Evolutionary conservation across 768 basidiomycete genomes (phyloP).

Genomic region (Austroboletus festivus): DNA sequence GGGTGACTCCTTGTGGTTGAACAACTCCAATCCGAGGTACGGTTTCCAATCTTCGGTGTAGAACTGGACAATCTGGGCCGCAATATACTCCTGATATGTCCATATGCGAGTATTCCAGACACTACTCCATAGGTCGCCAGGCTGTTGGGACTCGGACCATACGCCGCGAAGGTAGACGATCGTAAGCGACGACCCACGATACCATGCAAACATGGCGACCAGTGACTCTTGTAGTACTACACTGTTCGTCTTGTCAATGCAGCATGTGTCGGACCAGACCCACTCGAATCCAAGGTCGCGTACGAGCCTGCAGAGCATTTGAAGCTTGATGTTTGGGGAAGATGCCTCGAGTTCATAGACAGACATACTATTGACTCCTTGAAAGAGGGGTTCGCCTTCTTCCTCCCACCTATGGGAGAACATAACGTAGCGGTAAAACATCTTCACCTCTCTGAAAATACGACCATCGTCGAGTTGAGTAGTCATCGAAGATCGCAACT

Average conservation of each 20-base stretch:
- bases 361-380: neutral
- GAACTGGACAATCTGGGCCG: neutral
- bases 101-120: slow-evolving; percentile 10
- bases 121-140: neutral
- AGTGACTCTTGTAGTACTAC: slow-evolving; percentile 2
- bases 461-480: neutral
- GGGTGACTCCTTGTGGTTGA: neutral
- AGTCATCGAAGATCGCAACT: neutral
- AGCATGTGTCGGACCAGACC: slow-evolving; percentile 14
- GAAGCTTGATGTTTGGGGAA: neutral
- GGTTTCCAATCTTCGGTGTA: neutral
- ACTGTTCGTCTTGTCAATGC: neutral
- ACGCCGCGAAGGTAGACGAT: slow-evolving; percentile 6
- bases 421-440: neutral
- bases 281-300: neutral
- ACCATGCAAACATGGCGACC: slow-evolving; percentile 15
- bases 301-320: neutral
- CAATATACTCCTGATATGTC: slow-evolving; percentile 13
- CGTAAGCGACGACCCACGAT: slow-evolving; percentile 3
- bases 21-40: neutral
- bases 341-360: neutral
- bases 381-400: neutral
- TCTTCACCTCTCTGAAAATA: neutral
- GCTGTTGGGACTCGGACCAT: neutral
- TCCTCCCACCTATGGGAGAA: neutral